Evolutionary conservation across 441 rosid genomes (phyloP).

Genomic region (Macaranga tanarius): DNA sequence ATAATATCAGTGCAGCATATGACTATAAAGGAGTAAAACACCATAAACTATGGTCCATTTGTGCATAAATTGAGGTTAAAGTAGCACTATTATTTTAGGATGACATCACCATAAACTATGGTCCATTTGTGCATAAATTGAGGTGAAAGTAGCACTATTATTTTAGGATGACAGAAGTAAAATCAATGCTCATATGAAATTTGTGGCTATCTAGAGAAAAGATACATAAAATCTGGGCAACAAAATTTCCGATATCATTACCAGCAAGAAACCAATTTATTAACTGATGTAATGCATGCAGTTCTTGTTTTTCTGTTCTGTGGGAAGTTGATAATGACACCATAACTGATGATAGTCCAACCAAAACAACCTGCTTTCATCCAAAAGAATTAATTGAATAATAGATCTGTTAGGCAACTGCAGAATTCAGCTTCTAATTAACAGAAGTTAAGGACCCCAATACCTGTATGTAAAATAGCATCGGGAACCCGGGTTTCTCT

Average conservation of each 20-base stretch:
- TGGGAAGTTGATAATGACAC: constrained; percentile 84
- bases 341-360: constrained; percentile 74
- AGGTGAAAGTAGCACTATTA: neutral
- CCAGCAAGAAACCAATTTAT: constrained; percentile 83
- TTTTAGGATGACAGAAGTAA: neutral
- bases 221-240: neutral
- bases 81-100: neutral
- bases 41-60: neutral
- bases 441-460: constrained; percentile 21
- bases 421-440: constrained; percentile 8
- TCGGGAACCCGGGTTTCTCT: constrained; percentile 47
- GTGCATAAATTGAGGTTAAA: neutral
- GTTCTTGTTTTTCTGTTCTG: constrained; percentile 82
- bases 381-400: constrained; percentile 16
- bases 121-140: neutral
- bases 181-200: neutral
- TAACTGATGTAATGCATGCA: constrained; percentile 72
- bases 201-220: neutral
- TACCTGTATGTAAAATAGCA: constrained; percentile 79
- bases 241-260: constrained; percentile 31
- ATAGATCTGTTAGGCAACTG: constrained; percentile 8
- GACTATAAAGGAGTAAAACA: neutral
- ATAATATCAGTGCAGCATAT: neutral
- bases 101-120: neutral
- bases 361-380: constrained; percentile 62